Base-by-base conservation (phyloP, 805 yeast species). In the Yamadazyma sp. region DNA sequence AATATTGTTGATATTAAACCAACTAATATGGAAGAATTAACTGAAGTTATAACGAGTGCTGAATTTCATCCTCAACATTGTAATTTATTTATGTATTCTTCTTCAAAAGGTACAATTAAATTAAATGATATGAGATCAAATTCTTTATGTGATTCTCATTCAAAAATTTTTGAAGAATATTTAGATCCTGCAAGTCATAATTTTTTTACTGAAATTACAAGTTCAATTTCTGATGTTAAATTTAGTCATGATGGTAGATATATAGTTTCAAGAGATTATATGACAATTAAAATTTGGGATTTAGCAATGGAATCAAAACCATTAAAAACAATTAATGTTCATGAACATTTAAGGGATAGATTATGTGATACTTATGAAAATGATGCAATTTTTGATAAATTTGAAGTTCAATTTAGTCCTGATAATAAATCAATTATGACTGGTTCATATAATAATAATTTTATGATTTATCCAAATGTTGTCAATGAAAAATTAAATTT, bases 251-350 rank as follows among this genome's bases (percentile, higher is more conserved):
- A 91, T 60, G 99, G 99, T 28, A 76, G 93, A 50, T 88, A 93
- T 62, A 86, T 93, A 56, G 96, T 91, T n/a, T 79, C 94, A 27
- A 80, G 99, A 57, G 99, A 93, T 70, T 93, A 93, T 61, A 78
- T 93, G 85, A 86, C 96, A 8, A 96, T 91, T 22, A 93, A 93
- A 64, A 83, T 93, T 49, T 93, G 99, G 99, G 99, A 93, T 69
- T 75, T 93, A 43, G 87, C 87, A 46, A 93, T 93, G 98, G 96
- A 93, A 63, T 82, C 80, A 47, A 86, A 83, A 60, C 99, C 99
- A 23, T 65, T 94, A 39, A 87, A 87, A 61, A 89, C 97, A 11
- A 89, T 93, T 43, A 87, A 87, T 57, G 88, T 94, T 45, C 98
- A 93, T 62, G 98, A 93, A 58, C 94, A 86, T 58, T 76, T 93